phyloP scores from a whole-genome alignment of 768 basidiomycete genomes.

The Termitomyces sp. region DNA sequence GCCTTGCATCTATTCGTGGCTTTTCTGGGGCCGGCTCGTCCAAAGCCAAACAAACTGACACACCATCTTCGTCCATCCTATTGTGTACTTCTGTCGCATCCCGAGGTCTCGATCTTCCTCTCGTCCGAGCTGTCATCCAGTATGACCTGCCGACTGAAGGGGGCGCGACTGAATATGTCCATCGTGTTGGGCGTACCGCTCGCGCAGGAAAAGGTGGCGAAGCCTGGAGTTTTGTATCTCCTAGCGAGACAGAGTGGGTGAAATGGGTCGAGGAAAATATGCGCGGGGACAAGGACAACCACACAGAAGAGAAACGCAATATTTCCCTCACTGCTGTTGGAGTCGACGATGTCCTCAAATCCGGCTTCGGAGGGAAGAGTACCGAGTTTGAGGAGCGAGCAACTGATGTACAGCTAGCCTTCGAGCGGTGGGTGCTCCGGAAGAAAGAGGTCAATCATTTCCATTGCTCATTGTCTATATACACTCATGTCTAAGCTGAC shows the following conservation, averaged over 20 bases:
- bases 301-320: slow-evolving; percentile 30
- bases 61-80: slow-evolving; percentile 57
- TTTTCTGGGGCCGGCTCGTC: slow-evolving; percentile 55
- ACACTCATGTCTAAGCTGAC: background rate
- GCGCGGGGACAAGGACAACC: slow-evolving; percentile 41
- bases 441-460: slow-evolving; percentile 57
- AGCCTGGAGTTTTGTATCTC: slow-evolving; percentile 89
- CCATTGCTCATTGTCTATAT: background rate
- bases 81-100: slow-evolving; percentile 97
- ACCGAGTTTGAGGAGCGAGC: slow-evolving; percentile 84
- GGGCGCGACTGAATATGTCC: slow-evolving; percentile 93
- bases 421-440: slow-evolving; percentile 89
- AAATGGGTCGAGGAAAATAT: slow-evolving; percentile 86
- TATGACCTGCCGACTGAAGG: slow-evolving; percentile 98
- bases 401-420: slow-evolving; percentile 92
- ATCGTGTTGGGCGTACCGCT: slow-evolving; percentile 95
- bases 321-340: slow-evolving; percentile 55
- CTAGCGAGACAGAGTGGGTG: slow-evolving; percentile 87
- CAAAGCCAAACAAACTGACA: slow-evolving; percentile 21
- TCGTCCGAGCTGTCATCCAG: slow-evolving; percentile 92
- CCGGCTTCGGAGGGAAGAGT: slow-evolving; percentile 84
- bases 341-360: slow-evolving; percentile 67
- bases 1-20: slow-evolving; percentile 76
- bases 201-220: slow-evolving; percentile 95
- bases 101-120: slow-evolving; percentile 93